phyloP scores from a whole-genome alignment of 495 filamentous ascomycete species.

The Trichoderma orchidacearum region DNA sequence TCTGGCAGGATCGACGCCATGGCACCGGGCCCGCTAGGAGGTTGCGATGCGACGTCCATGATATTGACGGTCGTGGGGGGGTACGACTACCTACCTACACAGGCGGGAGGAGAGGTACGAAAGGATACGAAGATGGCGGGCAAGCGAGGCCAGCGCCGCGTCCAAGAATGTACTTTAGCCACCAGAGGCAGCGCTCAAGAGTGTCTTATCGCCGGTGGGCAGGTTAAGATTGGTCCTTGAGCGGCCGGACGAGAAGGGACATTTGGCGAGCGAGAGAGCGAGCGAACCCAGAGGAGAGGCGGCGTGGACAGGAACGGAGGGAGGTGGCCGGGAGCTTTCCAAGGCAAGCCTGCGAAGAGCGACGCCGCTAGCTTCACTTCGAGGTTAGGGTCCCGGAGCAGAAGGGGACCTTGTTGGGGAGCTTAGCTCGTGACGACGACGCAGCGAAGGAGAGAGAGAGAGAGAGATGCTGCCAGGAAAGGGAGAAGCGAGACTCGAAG shows the following conservation, averaged over 20 bases:
- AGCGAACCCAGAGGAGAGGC: too few species aligned
- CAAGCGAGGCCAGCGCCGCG: not conserved
- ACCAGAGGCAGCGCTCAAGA: not conserved
- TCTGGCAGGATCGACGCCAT: not conserved
- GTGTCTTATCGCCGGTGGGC: not conserved
- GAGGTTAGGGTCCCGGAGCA: not conserved
- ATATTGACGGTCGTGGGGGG: not conserved
- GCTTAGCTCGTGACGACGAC: not conserved
- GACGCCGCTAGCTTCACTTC: not conserved
- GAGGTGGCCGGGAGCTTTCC: not conserved
- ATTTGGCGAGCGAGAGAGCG: not conserved
- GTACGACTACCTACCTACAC: not conserved
- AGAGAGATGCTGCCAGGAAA: not conserved
- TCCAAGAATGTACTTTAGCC: not conserved
- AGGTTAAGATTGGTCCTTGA: not conserved
- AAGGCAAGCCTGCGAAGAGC: too few species aligned
- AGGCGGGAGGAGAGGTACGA: not conserved
- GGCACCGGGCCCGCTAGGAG: not conserved
- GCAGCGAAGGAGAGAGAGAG: not conserved
- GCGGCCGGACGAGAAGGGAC: not conserved
- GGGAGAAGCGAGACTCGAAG: not conserved
- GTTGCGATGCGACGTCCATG: slow-evolving; percentile 1
- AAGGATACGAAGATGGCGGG: not conserved
- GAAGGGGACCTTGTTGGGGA: not conserved
- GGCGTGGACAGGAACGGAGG: too few species aligned